These are phyloP conservation scores for Paraphaeosphaeria sporulosa DNA, from an alignment of 2,329 filamentous ascomycete genomes.

Conservation along the genomic window DNA sequence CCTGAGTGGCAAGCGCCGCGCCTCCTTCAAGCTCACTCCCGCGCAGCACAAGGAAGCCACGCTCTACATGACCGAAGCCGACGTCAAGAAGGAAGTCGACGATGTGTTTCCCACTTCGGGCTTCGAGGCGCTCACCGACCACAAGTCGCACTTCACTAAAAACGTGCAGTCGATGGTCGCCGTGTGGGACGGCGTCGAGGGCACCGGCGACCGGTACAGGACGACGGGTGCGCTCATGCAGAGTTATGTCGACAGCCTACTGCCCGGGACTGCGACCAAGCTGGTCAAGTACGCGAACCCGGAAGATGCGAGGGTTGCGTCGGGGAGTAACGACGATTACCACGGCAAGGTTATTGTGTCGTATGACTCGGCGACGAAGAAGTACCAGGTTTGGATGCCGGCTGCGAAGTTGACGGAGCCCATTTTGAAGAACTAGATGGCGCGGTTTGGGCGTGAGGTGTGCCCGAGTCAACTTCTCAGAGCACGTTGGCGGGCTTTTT, in stretches of 20 bases:
- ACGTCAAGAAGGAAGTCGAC: background rate
- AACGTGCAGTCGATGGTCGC: constrained; percentile 3
- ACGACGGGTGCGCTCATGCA: background rate
- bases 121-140: constrained; percentile 1
- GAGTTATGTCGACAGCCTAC: background rate
- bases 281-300: constrained; percentile 3
- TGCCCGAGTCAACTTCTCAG: background rate
- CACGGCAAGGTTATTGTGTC: constrained; percentile 3
- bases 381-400: constrained; percentile 6
- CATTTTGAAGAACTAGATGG: constrained; percentile 2
- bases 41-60: background rate
- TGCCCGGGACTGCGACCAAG: constrained; percentile 5
- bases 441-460: background rate
- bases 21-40: constrained; percentile 3
- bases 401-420: background rate
- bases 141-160: background rate
- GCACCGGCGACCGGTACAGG: constrained; percentile 2
- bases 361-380: constrained; percentile 4
- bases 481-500: background rate
- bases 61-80: background rate
- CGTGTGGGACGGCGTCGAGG: constrained; percentile 2
- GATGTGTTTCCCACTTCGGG: constrained; percentile 1
- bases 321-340: background rate
- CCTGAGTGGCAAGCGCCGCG: constrained; percentile 3
- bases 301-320: background rate